Percentiles rank a stretch among this genome's conserved stretches.
Conservation (phyloP, 371 early-diverging fungal genomes). For the Saksenaea vasiformis region DNA sequence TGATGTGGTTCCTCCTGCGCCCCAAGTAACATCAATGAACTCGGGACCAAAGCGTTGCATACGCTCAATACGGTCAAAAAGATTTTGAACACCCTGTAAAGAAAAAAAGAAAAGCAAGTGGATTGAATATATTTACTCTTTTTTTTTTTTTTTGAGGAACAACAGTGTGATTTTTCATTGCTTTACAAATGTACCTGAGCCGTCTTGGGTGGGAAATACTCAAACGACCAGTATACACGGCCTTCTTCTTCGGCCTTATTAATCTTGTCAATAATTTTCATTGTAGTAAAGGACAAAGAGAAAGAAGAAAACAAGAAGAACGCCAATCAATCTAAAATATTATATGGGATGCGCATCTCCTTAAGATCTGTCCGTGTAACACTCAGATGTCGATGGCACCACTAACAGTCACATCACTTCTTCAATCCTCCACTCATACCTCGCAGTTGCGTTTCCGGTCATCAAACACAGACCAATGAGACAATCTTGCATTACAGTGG, state of each 20-base stretch:
- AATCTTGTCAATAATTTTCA: conserved; percentile 82
- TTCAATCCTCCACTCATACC: background rate
- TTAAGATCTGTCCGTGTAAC: conserved; percentile 25
- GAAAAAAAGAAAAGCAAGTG: background rate
- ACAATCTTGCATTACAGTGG: background rate
- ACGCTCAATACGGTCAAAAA: conserved; percentile 82
- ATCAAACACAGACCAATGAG: background rate
- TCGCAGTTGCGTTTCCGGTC: background rate
- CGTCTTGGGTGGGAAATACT: conserved; percentile 97
- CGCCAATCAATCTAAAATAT: conserved; percentile 1
- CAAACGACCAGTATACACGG: conserved; percentile 86
- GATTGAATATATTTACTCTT: too few relatives aligned
- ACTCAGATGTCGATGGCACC: conserved; percentile 27
- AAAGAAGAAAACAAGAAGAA: conserved; percentile 15
- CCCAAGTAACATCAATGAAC: conserved; percentile 97
- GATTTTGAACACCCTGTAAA: conserved; percentile 68
- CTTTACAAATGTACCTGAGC: conserved; percentile 58
- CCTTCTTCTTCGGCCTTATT: conserved; percentile 68
- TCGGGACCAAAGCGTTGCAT: conserved; percentile 93
- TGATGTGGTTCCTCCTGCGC: conserved; percentile 91
- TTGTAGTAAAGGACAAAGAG: conserved; percentile 11
- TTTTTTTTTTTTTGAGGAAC: conserved; percentile 6
- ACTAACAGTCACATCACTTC: conserved; percentile 9
- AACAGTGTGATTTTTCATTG: background rate
- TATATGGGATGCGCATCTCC: background rate